Base-by-base conservation (phyloP, 2,329 filamentous ascomycete species). In the Dryadomyces quercivorus region DNA sequence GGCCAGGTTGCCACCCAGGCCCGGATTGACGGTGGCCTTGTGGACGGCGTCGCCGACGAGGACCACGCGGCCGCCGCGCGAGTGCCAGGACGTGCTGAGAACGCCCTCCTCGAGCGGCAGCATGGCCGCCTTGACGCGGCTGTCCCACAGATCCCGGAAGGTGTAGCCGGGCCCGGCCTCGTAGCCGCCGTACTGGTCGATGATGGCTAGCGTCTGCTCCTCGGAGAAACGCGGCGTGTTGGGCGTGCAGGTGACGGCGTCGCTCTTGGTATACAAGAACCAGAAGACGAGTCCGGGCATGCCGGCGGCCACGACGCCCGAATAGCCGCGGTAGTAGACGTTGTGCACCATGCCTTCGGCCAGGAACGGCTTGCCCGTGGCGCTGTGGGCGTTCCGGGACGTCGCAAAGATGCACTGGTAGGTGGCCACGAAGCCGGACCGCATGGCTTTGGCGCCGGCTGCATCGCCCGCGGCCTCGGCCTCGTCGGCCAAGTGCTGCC, bases 81-180 rank as follows among this genome's bases (percentile, higher is more conserved):
- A 48, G 15, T 34, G 21, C 46, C 46, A 48, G 20, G 8, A 16
- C 9, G 46, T 5, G 2, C 7, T 18, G 5, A 48, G 12, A 5
- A 48, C 46, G 13, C 46, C 46, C 13, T 48, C 46, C 22, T 48
- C 46, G 4, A 48, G 46, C 18, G 44, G 44, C 44, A 50, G 15
- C 34, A 50, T 40, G 34, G 36, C 36, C 6, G 34, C 34, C 18
- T 50, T 40, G n/a, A 16, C 36, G 49, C 34, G 36, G 18, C 45
- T 15, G 53, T 55, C 36, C 58, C 59, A 62, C 5, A 63, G 54
- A 51, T 61, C 59, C 5, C 50, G 44, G 20, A 57, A 61, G 3
- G 60, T 64, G 49, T 50, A 50, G 34, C 20, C 49, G 15, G 49
- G 34, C 12, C 49, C 49, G n/a, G 40, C 7, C 3, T 16, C 20